Evolutionary conservation across 129 eudicot genomes (phyloP).

Genomic region (carrot (Daucus carota)): DH1_v3.0 NC_030382.2:52579001-52579500

Average conservation of each 20-base stretch:
- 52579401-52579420: not conserved
- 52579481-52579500: conserved; percentile 91
- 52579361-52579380: not conserved
- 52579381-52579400: not conserved
- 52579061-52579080: not conserved
- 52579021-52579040: not conserved
- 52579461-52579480: conserved; percentile 73
- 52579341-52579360: not conserved
- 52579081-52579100: not conserved
- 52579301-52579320: not conserved
- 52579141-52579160: not conserved
- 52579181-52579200: not conserved
- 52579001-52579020: not conserved
- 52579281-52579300: not conserved
- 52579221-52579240: not conserved
- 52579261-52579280: not conserved
- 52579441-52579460: conserved; percentile 41
- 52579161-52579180: not conserved
- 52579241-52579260: not conserved
- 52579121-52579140: not conserved
- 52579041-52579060: not conserved
- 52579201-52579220: not conserved
- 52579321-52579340: not conserved
- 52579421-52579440: conserved; percentile 20
- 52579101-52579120: not conserved